Percentiles rank a stretch among this genome's conserved stretches.
phyloP scores from a whole-genome alignment of 257 asterid genomes.

The Solanum pinnatisectum region DNA sequence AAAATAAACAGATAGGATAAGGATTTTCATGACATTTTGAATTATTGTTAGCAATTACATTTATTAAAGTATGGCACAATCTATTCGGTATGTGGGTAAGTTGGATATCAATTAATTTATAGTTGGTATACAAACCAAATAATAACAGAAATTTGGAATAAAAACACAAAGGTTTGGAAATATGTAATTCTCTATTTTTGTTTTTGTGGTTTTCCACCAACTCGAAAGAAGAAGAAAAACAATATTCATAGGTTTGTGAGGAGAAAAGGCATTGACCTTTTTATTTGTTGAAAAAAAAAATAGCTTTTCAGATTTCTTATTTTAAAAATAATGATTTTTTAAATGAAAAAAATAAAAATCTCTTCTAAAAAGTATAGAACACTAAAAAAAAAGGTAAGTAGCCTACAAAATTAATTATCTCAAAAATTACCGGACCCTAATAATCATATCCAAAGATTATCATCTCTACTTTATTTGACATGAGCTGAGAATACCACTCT shows the following conservation, averaged over 20 bases:
- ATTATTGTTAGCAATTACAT: neutral
- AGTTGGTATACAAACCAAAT: neutral
- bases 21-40: neutral
- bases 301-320: too few species aligned
- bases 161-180: neutral
- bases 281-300: too few species aligned
- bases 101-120: neutral
- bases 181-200: neutral
- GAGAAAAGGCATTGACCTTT: neutral
- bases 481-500: too few species aligned
- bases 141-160: neutral
- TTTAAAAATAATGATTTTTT: too few species aligned
- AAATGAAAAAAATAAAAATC: too few species aligned
- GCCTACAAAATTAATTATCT: neutral
- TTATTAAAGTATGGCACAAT: neutral
- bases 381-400: neutral
- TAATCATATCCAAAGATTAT: too few species aligned
- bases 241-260: neutral
- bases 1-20: neutral
- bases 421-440: accelerated
- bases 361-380: too few species aligned
- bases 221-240: neutral
- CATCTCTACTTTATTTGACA: neutral
- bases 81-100: neutral
- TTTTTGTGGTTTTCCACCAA: neutral